phyloP scores from a whole-genome alignment of 345 rosid species.

The Citrus glauca region DNA sequence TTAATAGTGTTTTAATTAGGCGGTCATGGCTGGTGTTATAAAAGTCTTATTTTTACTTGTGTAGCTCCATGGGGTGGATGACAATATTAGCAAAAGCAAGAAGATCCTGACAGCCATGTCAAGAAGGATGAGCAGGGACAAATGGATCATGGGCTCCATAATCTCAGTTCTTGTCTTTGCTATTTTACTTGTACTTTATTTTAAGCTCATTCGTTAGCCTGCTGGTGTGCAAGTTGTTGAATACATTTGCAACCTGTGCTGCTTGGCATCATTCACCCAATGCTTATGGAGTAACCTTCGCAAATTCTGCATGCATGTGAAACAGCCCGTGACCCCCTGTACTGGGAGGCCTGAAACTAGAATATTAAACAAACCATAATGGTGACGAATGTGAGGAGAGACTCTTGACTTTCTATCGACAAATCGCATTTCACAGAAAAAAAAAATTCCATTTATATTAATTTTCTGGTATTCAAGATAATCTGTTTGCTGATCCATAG shows the following conservation, averaged over 20 bases:
- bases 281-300: too few species aligned
- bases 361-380: too few species aligned
- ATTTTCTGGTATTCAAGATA: too few species aligned
- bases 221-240: background rate
- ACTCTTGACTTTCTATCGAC: too few species aligned
- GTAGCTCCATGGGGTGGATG: conserved; percentile 68
- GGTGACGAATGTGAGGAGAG: too few species aligned
- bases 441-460: too few species aligned
- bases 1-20: background rate
- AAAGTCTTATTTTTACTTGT: background rate
- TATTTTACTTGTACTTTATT: conserved; percentile 39
- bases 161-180: conserved; percentile 36
- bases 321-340: too few species aligned
- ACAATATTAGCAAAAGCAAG: conserved; percentile 53
- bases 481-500: too few species aligned
- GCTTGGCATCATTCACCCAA: background rate
- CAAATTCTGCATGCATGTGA: too few species aligned
- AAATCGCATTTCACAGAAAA: too few species aligned
- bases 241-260: background rate
- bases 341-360: too few species aligned
- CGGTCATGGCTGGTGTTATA: background rate
- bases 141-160: conserved; percentile 41
- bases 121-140: conserved; percentile 57
- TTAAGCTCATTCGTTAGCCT: conserved; percentile 36
- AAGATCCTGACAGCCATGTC: conserved; percentile 46